Evolutionary conservation across 2,329 filamentous ascomycete species (phyloP).

Genomic region (Claviceps sp.): DNA sequence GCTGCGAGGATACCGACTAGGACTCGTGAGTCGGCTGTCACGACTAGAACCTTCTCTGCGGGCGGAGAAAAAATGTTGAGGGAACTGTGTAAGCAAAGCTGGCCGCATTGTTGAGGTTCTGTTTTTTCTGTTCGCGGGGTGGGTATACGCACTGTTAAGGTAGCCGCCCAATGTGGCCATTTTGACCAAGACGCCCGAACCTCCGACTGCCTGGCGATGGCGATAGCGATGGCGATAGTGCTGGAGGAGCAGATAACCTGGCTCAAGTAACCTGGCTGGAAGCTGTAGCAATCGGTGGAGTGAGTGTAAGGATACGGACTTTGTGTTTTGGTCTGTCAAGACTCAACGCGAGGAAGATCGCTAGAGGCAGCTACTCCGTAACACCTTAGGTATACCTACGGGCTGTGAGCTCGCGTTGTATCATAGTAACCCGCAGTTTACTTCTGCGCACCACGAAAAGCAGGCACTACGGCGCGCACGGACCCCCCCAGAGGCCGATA

Average conservation of each 20-base stretch:
- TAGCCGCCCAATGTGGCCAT: constrained; percentile 33
- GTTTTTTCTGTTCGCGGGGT: neutral
- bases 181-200: neutral
- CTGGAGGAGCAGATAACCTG: neutral
- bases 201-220: too few species aligned
- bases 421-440: too few species aligned
- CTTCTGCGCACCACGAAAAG: too few species aligned
- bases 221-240: neutral
- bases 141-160: constrained; percentile 25
- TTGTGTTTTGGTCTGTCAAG: neutral
- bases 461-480: too few species aligned
- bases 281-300: neutral
- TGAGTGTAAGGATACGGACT: neutral
- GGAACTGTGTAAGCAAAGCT: neutral
- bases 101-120: neutral
- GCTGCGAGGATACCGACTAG: constrained; percentile 70
- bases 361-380: too few species aligned
- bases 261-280: neutral
- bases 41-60: constrained; percentile 77
- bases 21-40: constrained; percentile 86
- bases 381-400: too few species aligned
- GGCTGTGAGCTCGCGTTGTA: neutral
- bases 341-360: neutral
- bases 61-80: neutral
- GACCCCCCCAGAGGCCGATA: too few species aligned